Evolutionary conservation across 495 filamentous ascomycete genomes (phyloP).

Genomic region (Bathelium albidoporum): DNA sequence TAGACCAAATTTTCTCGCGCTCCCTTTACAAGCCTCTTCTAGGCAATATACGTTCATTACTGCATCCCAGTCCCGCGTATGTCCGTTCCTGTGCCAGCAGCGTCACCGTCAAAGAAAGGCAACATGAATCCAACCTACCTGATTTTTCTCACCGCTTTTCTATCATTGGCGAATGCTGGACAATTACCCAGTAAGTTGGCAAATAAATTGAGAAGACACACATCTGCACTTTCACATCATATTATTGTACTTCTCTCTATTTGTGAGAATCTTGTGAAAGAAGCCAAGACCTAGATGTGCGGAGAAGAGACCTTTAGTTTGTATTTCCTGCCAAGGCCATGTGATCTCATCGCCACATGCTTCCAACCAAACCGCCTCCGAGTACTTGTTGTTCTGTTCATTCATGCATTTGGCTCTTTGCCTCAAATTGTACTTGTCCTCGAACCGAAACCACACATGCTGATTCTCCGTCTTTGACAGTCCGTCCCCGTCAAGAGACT

Average conservation of each 20-base stretch:
- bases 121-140: background rate
- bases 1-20: too few relatives aligned
- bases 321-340: too few relatives aligned
- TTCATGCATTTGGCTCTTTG: background rate
- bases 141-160: background rate
- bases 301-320: too few relatives aligned
- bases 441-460: background rate
- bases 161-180: background rate
- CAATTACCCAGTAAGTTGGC: background rate
- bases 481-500: background rate
- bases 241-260: background rate
- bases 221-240: background rate
- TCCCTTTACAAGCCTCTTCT: background rate
- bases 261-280: too few relatives aligned
- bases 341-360: too few relatives aligned
- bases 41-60: background rate
- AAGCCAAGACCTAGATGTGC: too few relatives aligned
- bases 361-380: too few relatives aligned
- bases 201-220: background rate
- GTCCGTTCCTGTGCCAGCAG: background rate
- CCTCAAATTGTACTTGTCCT: background rate
- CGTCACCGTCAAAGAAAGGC: background rate
- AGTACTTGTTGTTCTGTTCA: background rate
- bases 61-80: background rate
- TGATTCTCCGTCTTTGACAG: background rate